phyloP scores from a whole-genome alignment of 805 yeast genomes.

The Nakazawaea holstii region DNA sequence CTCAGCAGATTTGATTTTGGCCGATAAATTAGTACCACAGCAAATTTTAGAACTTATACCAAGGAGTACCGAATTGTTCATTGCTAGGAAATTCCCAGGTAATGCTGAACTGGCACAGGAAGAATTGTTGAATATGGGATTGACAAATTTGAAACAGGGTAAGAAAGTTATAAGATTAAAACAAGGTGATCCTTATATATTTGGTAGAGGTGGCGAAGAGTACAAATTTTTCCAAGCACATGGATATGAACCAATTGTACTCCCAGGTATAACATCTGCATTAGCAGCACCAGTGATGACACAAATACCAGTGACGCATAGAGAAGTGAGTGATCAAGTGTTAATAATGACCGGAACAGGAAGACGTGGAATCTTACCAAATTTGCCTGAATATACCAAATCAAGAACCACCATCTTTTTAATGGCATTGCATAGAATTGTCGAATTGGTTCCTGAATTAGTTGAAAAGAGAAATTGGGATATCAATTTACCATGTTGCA shows the following conservation, averaged over 20 bases:
- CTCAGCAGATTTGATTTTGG: constrained; percentile 76
- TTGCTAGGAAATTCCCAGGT: constrained; percentile 94
- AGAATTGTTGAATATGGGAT: constrained; percentile 70
- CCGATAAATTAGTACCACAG: constrained; percentile 91
- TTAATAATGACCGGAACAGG: constrained; percentile 94
- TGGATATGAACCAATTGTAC: constrained; percentile 67
- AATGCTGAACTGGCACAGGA: constrained; percentile 92
- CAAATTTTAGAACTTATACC: constrained; percentile 84
- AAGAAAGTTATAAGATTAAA: constrained; percentile 80
- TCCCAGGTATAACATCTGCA: constrained; percentile 90
- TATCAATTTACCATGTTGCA: constrained; percentile 66
- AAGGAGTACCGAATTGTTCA: constrained; percentile 62
- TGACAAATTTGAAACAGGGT: constrained; percentile 59
- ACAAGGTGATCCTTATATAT: constrained; percentile 96
- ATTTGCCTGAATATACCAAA: constrained; percentile 64
- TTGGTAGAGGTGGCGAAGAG: constrained; percentile 97
- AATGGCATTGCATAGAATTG: constrained; percentile 82
- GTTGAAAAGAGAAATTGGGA: constrained; percentile 56
- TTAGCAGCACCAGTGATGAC: constrained; percentile 82
- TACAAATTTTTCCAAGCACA: constrained; percentile 57
- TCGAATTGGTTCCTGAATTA: constrained; percentile 45
- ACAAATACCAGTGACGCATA: constrained; percentile 83
- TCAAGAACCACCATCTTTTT: constrained; percentile 80
- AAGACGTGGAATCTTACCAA: constrained; percentile 75
- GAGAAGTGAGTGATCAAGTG: constrained; percentile 90